These are phyloP conservation scores for Lotus japonicus DNA, from an alignment of 306 rosid genomes.

Conservation along the genomic window DNA sequence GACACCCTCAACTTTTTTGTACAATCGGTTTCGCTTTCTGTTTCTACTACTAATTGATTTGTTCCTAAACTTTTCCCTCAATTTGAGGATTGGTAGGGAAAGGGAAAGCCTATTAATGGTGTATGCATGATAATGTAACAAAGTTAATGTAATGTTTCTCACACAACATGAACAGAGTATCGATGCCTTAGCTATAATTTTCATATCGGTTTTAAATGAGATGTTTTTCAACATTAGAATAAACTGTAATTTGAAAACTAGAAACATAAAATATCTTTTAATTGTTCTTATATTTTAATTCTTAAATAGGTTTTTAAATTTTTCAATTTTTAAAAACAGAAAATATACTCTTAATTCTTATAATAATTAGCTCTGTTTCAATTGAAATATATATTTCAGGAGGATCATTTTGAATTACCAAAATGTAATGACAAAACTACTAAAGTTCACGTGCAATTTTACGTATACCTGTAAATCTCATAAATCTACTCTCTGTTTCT, in stretches of 20 bases:
- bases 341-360: too few relatives aligned
- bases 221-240: too few relatives aligned
- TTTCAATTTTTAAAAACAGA: too few relatives aligned
- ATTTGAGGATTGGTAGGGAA: slow-evolving; percentile 40
- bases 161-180: slow-evolving; percentile 14
- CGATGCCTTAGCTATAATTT: slow-evolving; percentile 1
- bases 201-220: too few relatives aligned
- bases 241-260: too few relatives aligned
- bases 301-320: too few relatives aligned
- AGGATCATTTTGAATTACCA: not conserved
- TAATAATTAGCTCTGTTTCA: too few relatives aligned
- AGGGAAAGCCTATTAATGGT: slow-evolving; percentile 26
- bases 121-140: slow-evolving; percentile 24
- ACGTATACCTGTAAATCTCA: not conserved
- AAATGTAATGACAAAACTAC: slow-evolving; percentile 1
- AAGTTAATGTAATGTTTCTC: not conserved
- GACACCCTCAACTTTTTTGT: slow-evolving; percentile 36
- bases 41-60: slow-evolving; percentile 20
- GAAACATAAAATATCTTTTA: too few relatives aligned
- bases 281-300: too few relatives aligned
- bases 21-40: slow-evolving; percentile 22
- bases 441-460: slow-evolving; percentile 10
- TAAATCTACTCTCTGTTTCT: not conserved
- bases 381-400: not conserved
- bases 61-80: slow-evolving; percentile 33